Evolutionary conservation across 208 protist species (phyloP).

Genomic region (Leishmania arabica): DNA sequence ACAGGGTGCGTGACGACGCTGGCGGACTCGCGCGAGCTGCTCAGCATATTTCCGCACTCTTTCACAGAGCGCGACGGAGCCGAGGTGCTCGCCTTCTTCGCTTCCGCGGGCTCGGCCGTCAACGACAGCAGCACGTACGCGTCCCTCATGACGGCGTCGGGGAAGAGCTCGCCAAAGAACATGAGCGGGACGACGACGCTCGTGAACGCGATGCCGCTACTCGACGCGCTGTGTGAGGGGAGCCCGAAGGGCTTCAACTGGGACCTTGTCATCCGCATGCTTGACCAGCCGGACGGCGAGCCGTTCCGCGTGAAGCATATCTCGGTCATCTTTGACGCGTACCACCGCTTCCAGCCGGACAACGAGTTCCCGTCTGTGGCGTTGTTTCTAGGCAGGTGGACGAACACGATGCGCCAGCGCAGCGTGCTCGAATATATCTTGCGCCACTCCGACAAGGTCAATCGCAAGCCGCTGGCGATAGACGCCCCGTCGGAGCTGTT

Average conservation of each 20-base stretch:
- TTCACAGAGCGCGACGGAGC: slow-evolving; percentile 85
- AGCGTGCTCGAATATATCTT: slow-evolving; percentile 83
- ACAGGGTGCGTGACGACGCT: slow-evolving; percentile 83
- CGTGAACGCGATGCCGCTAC: slow-evolving; percentile 75
- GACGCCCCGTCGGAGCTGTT: slow-evolving; percentile 66
- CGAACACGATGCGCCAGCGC: slow-evolving; percentile 73
- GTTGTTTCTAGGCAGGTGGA: slow-evolving; percentile 86
- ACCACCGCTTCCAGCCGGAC: slow-evolving; percentile 76
- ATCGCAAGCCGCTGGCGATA: slow-evolving; percentile 50
- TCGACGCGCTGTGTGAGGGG: slow-evolving; percentile 67
- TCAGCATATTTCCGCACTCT: slow-evolving; percentile 73
- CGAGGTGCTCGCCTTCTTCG: slow-evolving; percentile 86
- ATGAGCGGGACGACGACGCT: slow-evolving; percentile 57
- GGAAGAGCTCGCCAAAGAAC: slow-evolving; percentile 54
- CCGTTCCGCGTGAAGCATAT: slow-evolving; percentile 78
- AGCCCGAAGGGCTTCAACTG: slow-evolving; percentile 59
- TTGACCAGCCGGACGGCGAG: slow-evolving; percentile 71
- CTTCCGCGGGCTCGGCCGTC: slow-evolving; percentile 62
- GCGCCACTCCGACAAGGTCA: slow-evolving; percentile 81
- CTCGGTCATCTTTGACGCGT: slow-evolving; percentile 85
- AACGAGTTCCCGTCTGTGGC: slow-evolving; percentile 70
- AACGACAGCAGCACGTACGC: slow-evolving; percentile 80
- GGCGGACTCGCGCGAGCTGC: slow-evolving; percentile 77
- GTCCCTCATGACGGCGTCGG: slow-evolving; percentile 67
- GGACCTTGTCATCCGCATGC: slow-evolving; percentile 71